Conservation (phyloP, 331 rosid genomes). For the Pyracantha coccinea region DNA sequence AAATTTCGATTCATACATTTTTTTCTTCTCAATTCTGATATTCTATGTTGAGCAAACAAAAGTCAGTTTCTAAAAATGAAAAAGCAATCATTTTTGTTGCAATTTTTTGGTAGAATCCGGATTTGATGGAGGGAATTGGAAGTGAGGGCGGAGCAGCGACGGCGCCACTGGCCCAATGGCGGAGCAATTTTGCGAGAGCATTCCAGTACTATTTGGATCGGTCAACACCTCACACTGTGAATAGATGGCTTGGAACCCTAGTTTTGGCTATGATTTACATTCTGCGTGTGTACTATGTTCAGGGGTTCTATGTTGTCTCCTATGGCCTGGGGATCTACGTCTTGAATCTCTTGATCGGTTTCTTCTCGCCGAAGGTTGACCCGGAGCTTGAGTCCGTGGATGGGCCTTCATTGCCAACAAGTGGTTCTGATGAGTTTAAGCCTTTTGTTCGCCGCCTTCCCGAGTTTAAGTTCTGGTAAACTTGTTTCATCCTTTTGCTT, state of each 20-base stretch:
- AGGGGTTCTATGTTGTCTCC: slow-evolving; percentile 56
- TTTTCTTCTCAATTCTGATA: background rate
- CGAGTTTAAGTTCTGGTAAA: slow-evolving; percentile 66
- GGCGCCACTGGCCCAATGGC: slow-evolving; percentile 53
- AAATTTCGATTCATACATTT: background rate
- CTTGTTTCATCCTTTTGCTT: background rate
- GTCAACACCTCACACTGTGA: slow-evolving; percentile 49
- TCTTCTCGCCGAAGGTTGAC: slow-evolving; percentile 60
- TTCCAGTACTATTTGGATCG: slow-evolving; percentile 66
- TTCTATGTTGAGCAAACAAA: background rate
- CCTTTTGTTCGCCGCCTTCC: slow-evolving; percentile 76
- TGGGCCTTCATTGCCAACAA: slow-evolving; percentile 57
- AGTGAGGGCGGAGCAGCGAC: slow-evolving; percentile 26
- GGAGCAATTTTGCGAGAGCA: slow-evolving; percentile 34
- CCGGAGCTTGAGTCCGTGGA: slow-evolving; percentile 58
- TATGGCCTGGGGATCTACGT: slow-evolving; percentile 63
- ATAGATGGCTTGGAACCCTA: slow-evolving; percentile 64
- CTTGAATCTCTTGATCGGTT: slow-evolving; percentile 66
- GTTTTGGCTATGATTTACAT: slow-evolving; percentile 37
- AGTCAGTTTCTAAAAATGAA: no score
- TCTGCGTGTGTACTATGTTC: slow-evolving; percentile 49
- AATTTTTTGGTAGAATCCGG: background rate
- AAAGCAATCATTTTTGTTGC: no score
- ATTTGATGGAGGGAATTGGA: slow-evolving; percentile 46
- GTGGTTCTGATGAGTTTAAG: slow-evolving; percentile 60